Base-by-base conservation (phyloP, 73 alveolate genomes). In the Stentor coeruleus region DNA sequence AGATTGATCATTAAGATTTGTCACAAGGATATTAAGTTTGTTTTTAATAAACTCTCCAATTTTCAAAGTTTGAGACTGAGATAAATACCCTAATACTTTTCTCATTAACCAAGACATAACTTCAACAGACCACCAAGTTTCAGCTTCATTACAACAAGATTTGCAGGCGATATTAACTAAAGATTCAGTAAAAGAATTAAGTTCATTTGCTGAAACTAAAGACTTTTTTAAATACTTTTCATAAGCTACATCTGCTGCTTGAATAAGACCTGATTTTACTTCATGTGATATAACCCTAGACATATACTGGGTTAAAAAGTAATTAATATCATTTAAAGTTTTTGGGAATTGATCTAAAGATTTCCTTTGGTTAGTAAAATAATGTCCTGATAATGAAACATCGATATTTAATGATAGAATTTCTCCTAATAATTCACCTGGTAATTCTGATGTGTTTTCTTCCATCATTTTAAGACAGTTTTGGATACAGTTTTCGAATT, bases 401-500 rank as follows among this genome's bases (percentile, higher is more conserved):
- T 66, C 79, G 37, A 66, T 66, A 14, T 20, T 20, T 33, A 66
- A 26, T 14, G 42, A 20, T 20, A 66, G 33, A 20, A 66, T 20
- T 66, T 66, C 79, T 20, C 79, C 79, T 66, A 66, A 31, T 20
- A 66, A 33, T 20, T 40, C 33, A 26, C 37, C n/a, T 20, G 37
- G 15, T 14, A 66, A 20, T 14, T 15, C 33, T 20, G n/a, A 20
- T 28, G 79, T 26, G 79, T 66, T 66, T 33, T 66, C 79, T 66
- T 66, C 79, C 79, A 66, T 66, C 20, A 20, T 31, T 66, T 66
- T 66, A 14, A 66, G n/a, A 2, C 79, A 26, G 26, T 37, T 66
- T 31, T 66, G 79, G 37, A 31, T 31, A 1, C n/a, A 66, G 37
- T 66, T 20, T 31, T 66, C 79, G 37, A 20, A 66, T 33, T 20